These are phyloP conservation scores for Cnidoscolus chayamansa DNA, from an alignment of 441 rosid species.

Conservation along the genomic window DNA sequence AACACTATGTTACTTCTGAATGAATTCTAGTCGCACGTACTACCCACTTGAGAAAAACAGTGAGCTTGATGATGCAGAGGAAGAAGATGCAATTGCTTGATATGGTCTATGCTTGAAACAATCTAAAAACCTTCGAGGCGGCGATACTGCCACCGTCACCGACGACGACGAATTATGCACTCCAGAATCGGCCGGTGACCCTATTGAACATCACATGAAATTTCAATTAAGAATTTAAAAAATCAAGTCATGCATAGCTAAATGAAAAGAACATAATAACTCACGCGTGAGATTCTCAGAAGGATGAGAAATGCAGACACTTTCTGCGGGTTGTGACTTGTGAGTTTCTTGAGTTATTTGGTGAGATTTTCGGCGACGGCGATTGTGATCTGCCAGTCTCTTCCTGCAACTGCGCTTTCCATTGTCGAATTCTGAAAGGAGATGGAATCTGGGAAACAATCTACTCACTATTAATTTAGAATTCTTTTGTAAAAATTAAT, in stretches of 20 bases:
- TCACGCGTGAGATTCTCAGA: conserved; percentile 47
- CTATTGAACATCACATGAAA: conserved; percentile 22
- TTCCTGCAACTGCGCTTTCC: conserved; percentile 97
- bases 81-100: conserved; percentile 42
- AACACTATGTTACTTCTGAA: conserved; percentile 19
- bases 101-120: conserved; percentile 63
- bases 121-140: conserved; percentile 72
- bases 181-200: conserved; percentile 57
- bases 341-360: conserved; percentile 39
- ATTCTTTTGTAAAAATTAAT: neutral
- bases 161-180: conserved; percentile 48
- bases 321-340: conserved; percentile 36
- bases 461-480: neutral
- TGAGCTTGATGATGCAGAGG: conserved; percentile 68
- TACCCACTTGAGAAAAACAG: conserved; percentile 66
- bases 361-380: conserved; percentile 81
- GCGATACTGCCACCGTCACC: conserved; percentile 58
- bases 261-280: neutral
- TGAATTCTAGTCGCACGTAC: neutral
- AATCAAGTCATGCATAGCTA: neutral
- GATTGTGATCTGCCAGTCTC: conserved; percentile 90
- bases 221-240: neutral
- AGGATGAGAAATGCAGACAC: conserved; percentile 22
- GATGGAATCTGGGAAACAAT: conserved; percentile 61
- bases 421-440: conserved; percentile 83